Conservation (phyloP, 2,329 filamentous ascomycete species). For the Chrysoporthe puriensis region DNA sequence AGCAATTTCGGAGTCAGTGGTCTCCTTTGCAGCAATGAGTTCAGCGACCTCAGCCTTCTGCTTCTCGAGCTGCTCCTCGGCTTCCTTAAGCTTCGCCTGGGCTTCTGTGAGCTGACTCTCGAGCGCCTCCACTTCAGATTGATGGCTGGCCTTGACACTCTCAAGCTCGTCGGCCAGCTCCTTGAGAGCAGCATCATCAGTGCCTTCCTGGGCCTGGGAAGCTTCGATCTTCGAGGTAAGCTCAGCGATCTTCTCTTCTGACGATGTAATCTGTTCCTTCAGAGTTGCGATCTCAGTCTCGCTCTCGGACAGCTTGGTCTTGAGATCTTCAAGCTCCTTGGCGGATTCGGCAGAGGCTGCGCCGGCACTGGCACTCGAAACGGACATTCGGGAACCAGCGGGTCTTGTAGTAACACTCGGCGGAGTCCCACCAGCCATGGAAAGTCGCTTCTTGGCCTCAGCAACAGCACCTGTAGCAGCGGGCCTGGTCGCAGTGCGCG, state of each 20-base stretch:
- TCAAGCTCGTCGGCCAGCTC: conserved; percentile 53
- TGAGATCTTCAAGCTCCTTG: conserved; percentile 64
- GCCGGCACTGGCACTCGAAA: conserved; percentile 40
- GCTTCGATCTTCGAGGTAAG: conserved; percentile 54
- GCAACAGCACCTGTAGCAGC: conserved; percentile 44
- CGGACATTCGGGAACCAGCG: conserved; percentile 40
- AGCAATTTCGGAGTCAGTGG: conserved; percentile 52
- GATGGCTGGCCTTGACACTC: conserved; percentile 53
- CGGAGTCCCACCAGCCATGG: conserved; percentile 44
- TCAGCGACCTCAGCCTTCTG: conserved; percentile 54
- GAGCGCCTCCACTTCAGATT: conserved; percentile 51
- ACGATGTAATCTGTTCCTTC: conserved; percentile 58
- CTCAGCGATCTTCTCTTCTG: conserved; percentile 58
- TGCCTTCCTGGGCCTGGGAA: conserved; percentile 38
- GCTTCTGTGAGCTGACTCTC: conserved; percentile 52
- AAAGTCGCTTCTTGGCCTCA: conserved; percentile 60
- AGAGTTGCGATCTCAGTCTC: conserved; percentile 61
- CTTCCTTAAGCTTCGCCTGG: conserved; percentile 53
- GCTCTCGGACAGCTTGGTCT: conserved; percentile 60
- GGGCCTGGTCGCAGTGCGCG: conserved; percentile 42
- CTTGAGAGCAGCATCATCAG: conserved; percentile 46
- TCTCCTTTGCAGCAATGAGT: conserved; percentile 53
- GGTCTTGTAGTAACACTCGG: conserved; percentile 45
- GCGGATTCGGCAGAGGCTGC: conserved; percentile 46
- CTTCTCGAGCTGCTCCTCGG: conserved; percentile 55